These are phyloP conservation scores for Grosmannia clavigera DNA, from an alignment of 2,329 filamentous ascomycete species.

Conservation along the genomic window DNA sequence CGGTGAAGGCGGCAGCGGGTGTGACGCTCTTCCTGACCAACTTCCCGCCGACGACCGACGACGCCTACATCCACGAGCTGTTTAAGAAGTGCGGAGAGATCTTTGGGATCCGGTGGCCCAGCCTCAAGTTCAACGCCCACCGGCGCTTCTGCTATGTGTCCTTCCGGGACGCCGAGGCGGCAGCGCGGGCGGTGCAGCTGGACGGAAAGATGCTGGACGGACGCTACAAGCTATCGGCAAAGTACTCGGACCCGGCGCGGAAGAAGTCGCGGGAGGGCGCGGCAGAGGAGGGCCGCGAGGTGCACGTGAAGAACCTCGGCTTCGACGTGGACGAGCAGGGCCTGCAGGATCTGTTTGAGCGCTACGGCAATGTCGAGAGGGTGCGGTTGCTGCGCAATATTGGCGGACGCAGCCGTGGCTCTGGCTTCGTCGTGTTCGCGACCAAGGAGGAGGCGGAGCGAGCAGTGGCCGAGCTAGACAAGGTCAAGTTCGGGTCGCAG, in stretches of 20 bases:
- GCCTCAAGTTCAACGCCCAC: constrained; percentile 75
- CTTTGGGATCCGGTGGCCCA: constrained; percentile 77
- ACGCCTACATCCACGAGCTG: constrained; percentile 52
- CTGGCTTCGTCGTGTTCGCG: constrained; percentile 67
- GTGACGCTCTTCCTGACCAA: constrained; percentile 86
- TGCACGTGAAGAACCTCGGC: constrained; percentile 64
- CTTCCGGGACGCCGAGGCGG: constrained; percentile 59
- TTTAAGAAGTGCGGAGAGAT: constrained; percentile 71
- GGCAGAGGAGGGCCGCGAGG: constrained; percentile 74
- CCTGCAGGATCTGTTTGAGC: constrained; percentile 56
- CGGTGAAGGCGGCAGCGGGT: constrained; percentile 60
- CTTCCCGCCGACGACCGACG: constrained; percentile 67
- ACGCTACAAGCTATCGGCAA: constrained; percentile 56
- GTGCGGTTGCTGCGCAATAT: constrained; percentile 59
- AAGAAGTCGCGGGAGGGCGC: constrained; percentile 73
- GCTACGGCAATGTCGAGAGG: constrained; percentile 62
- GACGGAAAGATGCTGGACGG: constrained; percentile 59
- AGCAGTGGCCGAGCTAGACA: constrained; percentile 56
- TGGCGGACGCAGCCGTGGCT: constrained; percentile 60
- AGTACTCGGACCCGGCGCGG: constrained; percentile 70
- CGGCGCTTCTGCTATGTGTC: constrained; percentile 94
- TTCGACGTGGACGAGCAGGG: constrained; percentile 52
- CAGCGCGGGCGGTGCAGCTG: constrained; percentile 58
- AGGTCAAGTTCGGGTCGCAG: constrained; percentile 54
- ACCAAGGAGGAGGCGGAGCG: constrained; percentile 55